A percentile compares a stretch with the other conserved stretches of the same genome.
Conservation (phyloP, 495 filamentous ascomycete species). For the Lasiosphaeris hirsuta region DNA sequence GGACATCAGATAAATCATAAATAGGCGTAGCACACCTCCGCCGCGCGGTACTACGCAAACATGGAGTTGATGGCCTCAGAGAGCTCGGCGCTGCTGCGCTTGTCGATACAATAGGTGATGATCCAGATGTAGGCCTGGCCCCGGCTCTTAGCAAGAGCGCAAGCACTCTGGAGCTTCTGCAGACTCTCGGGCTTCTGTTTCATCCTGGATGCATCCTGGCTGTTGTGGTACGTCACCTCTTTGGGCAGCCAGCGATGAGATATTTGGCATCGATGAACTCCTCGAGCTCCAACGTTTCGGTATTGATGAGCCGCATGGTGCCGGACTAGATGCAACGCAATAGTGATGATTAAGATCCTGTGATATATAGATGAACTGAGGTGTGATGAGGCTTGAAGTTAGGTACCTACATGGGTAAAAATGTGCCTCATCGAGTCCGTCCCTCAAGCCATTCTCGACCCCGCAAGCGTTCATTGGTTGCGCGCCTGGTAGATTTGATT, state of each 20-base stretch:
- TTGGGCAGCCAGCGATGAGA: constrained; percentile 36
- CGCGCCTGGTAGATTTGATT: too few species aligned
- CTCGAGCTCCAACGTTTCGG: not conserved
- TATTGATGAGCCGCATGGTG: constrained; percentile 1
- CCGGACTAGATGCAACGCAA: too few species aligned
- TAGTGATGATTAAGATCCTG: too few species aligned
- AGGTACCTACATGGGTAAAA: too few species aligned
- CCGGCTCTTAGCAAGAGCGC: constrained; percentile 20
- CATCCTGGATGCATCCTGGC: constrained; percentile 6
- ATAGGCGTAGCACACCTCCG: constrained; percentile 33
- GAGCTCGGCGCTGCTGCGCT: constrained; percentile 38
- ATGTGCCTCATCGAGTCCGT: too few species aligned
- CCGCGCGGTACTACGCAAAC: constrained; percentile 37
- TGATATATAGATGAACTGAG: too few species aligned
- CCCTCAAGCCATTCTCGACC: too few species aligned
- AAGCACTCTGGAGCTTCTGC: constrained; percentile 28
- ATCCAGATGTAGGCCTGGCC: constrained; percentile 34
- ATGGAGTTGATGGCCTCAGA: too few species aligned
- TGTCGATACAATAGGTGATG: too few species aligned
- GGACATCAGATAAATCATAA: constrained; percentile 14
- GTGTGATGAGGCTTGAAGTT: too few species aligned
- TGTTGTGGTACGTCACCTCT: constrained; percentile 29
- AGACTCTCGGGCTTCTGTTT: not conserved
- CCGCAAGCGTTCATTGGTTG: too few species aligned
- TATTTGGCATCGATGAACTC: constrained; percentile 11